These are phyloP conservation scores for Chalaropsis thielavioides DNA, from an alignment of 2,329 filamentous ascomycete genomes.

Conservation along the genomic window DNA sequence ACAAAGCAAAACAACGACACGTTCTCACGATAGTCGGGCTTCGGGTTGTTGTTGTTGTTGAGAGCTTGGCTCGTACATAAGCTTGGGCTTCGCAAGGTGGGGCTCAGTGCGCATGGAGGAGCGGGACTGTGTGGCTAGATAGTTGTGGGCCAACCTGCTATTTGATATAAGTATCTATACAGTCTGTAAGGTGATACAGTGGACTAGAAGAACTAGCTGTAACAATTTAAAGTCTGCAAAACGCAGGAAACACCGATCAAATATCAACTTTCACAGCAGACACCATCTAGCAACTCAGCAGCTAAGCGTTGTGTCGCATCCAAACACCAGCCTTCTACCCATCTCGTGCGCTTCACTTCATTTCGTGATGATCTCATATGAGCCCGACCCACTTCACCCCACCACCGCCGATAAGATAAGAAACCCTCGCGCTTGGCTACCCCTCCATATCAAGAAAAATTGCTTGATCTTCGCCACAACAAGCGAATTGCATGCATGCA, in stretches of 20 bases:
- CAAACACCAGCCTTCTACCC: background rate
- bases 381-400: background rate
- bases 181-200: background rate
- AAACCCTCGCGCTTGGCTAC: background rate
- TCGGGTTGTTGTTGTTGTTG: background rate
- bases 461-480: background rate
- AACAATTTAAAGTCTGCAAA: too few species aligned
- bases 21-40: constrained; percentile 1
- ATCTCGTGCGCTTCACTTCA: background rate
- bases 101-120: background rate
- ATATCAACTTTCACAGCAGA: too few species aligned
- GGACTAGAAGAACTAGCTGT: background rate
- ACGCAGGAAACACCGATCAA: too few species aligned
- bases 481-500: background rate
- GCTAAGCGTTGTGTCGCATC: too few species aligned
- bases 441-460: constrained; percentile 8
- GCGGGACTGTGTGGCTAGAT: constrained; percentile 7
- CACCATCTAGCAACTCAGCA: too few species aligned
- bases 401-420: constrained; percentile 10
- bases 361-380: background rate
- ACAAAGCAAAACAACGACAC: background rate
- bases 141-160: background rate
- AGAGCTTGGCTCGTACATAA: constrained; percentile 5
- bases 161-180: constrained; percentile 5
- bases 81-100: constrained; percentile 10